These are phyloP conservation scores for Tulasnella calospora DNA, from an alignment of 768 basidiomycete genomes.

Conservation along the genomic window DNA sequence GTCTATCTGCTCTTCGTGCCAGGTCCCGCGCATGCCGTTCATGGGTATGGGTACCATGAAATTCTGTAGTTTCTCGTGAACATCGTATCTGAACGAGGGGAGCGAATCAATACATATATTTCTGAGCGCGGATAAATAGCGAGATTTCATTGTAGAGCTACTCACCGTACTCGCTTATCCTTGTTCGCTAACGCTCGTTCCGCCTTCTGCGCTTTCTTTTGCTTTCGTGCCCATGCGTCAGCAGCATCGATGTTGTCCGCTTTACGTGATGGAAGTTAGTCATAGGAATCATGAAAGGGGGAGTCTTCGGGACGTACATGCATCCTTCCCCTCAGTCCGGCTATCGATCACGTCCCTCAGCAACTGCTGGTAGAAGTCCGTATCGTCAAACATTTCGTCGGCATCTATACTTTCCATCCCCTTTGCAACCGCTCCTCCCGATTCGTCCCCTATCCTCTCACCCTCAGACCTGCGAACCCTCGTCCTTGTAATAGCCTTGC, in stretches of 20 bases:
- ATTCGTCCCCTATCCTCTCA: slow-evolving; percentile 29
- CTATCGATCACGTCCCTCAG: slow-evolving; percentile 84
- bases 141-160: background rate
- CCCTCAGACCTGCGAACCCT: slow-evolving; percentile 50
- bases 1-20: slow-evolving; percentile 93
- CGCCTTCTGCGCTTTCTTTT: slow-evolving; percentile 59
- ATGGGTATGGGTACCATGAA: slow-evolving; percentile 87
- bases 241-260: background rate
- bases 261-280: background rate
- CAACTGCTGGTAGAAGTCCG: slow-evolving; percentile 89
- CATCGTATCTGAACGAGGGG: slow-evolving; percentile 59
- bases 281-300: background rate
- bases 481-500: slow-evolving; percentile 60
- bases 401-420: slow-evolving; percentile 27
- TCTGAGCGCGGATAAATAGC: background rate
- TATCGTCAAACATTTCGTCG: slow-evolving; percentile 66
- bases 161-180: slow-evolving; percentile 11
- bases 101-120: background rate
- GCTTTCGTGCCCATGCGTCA: slow-evolving; percentile 44
- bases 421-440: slow-evolving; percentile 38
- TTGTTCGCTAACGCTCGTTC: slow-evolving; percentile 20
- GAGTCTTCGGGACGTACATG: background rate
- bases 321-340: slow-evolving; percentile 23
- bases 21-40: slow-evolving; percentile 47
- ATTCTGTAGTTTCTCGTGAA: slow-evolving; percentile 93